Evolutionary conservation across 805 yeast genomes (phyloP).

Genomic region (Saccharomycopsis javanensis): DNA sequence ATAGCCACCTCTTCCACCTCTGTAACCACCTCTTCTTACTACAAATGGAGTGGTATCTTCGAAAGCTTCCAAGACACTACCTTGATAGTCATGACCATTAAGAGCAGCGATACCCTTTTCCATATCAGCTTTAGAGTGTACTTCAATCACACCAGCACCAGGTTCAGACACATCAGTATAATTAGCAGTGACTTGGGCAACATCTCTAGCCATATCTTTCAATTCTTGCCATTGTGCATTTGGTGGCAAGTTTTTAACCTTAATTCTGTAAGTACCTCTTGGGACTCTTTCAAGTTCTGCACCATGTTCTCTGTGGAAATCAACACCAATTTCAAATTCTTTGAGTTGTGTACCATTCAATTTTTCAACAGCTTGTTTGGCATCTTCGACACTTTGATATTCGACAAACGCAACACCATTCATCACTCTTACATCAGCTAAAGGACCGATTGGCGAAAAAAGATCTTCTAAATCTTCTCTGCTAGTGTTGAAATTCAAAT

Average conservation of each 20-base stretch:
- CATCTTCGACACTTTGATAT: constrained; percentile 63
- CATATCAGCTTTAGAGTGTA: constrained; percentile 60
- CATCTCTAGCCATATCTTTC: constrained; percentile 79
- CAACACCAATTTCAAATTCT: constrained; percentile 38
- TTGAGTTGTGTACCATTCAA: constrained; percentile 65
- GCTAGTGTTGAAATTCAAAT: constrained; percentile 16
- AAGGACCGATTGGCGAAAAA: constrained; percentile 56
- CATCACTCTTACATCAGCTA: constrained; percentile 58
- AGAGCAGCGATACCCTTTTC: constrained; percentile 63
- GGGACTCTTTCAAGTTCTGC: constrained; percentile 23
- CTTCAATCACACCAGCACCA: constrained; percentile 35
- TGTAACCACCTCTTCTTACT: constrained; percentile 22
- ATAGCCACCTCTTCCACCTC: constrained; percentile 19
- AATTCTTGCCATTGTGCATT: constrained; percentile 81
- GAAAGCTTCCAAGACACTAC: constrained; percentile 31
- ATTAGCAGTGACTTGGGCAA: constrained; percentile 27
- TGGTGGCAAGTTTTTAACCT: constrained; percentile 61
- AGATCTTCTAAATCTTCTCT: constrained; percentile 56
- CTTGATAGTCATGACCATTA: constrained; percentile 64
- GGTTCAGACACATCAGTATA: constrained; percentile 13
- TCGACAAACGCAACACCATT: constrained; percentile 88
- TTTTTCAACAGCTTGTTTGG: constrained; percentile 63
- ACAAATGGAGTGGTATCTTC: constrained; percentile 29
- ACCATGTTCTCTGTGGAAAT: constrained; percentile 26
- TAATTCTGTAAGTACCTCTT: constrained; percentile 66